Conservation (phyloP, 2,329 filamentous ascomycete genomes). For the Neopestalotiopsis rosae region DNA sequence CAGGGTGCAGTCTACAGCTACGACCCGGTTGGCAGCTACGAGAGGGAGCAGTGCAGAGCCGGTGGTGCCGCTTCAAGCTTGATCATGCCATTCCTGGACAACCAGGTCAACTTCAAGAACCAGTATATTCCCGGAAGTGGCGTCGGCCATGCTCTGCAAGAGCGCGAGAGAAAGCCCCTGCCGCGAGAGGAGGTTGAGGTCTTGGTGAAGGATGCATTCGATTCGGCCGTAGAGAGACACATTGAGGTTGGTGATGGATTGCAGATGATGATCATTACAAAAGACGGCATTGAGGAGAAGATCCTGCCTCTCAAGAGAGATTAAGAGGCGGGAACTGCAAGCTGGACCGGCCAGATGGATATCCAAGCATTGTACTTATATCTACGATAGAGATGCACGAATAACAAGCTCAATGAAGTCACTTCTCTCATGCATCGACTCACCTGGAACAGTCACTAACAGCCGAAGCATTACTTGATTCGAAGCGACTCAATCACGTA, state of each 20-base stretch:
- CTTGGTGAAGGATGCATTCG: constrained; percentile 95
- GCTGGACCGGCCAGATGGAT: neutral
- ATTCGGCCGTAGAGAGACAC: constrained; percentile 96
- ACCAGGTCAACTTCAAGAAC: constrained; percentile 99
- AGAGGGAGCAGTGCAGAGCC: constrained; percentile 93
- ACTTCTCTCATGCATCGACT: neutral
- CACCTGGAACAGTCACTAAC: neutral
- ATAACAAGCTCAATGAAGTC: neutral
- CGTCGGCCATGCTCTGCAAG: constrained; percentile 78
- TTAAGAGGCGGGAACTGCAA: constrained; percentile 48
- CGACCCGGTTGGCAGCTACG: constrained; percentile 96
- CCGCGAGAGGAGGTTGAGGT: constrained; percentile 77
- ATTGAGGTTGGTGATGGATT: constrained; percentile 97
- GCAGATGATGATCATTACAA: constrained; percentile 94
- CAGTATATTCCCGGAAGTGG: constrained; percentile 91
- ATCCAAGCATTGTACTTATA: constrained; percentile 20
- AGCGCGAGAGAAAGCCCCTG: constrained; percentile 73
- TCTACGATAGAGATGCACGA: constrained; percentile 26
- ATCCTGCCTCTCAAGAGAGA: constrained; percentile 88
- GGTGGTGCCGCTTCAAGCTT: constrained; percentile 90
- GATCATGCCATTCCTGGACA: constrained; percentile 99
- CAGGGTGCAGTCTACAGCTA: constrained; percentile 95
- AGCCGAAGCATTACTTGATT: neutral
- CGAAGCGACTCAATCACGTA: too few species aligned
- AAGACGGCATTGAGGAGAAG: constrained; percentile 85